Percentiles rank a stretch among this genome's conserved stretches.
phyloP scores from a whole-genome alignment of 331 rosid genomes.

The Quercus phellos region DNA sequence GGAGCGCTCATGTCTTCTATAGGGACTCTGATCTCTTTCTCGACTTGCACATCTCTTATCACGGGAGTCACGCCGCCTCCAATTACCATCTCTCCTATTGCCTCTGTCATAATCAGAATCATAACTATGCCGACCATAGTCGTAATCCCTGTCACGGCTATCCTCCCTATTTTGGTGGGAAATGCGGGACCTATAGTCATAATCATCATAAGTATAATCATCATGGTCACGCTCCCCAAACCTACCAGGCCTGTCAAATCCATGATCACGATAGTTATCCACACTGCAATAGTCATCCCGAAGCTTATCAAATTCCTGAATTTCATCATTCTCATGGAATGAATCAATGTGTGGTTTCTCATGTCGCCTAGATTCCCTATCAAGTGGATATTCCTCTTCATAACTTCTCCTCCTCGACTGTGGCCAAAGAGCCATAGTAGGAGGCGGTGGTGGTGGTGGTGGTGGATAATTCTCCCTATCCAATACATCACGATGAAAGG shows the following conservation, averaged over 20 bases:
- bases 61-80: constrained; percentile 75
- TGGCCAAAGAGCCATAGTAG: constrained; percentile 69
- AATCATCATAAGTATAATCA: constrained; percentile 76
- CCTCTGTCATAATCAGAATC: constrained; percentile 92
- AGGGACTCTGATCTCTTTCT: constrained; percentile 74
- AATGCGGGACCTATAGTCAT: constrained; percentile 55
- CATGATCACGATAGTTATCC: constrained; percentile 61
- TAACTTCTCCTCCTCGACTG: constrained; percentile 79
- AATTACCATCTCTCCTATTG: constrained; percentile 64
- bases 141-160: constrained; percentile 78
- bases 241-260: constrained; percentile 60
- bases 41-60: constrained; percentile 64
- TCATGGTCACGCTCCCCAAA: constrained; percentile 63
- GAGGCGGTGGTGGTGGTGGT: constrained; percentile 56
- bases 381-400: constrained; percentile 67
- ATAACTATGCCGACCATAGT: constrained; percentile 66
- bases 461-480: constrained; percentile 79
- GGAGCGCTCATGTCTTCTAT: constrained; percentile 60
- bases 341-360: constrained; percentile 67
- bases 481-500: constrained; percentile 57
- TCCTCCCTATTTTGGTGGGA: constrained; percentile 74
- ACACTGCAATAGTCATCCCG: constrained; percentile 61
- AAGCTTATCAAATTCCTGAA: constrained; percentile 67
- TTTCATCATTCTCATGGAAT: constrained; percentile 53
- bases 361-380: constrained; percentile 73